A percentile compares a stretch with the other conserved stretches of the same genome.
phyloP scores from a whole-genome alignment of 306 rosid genomes.

The Citrullus amarus region DNA sequence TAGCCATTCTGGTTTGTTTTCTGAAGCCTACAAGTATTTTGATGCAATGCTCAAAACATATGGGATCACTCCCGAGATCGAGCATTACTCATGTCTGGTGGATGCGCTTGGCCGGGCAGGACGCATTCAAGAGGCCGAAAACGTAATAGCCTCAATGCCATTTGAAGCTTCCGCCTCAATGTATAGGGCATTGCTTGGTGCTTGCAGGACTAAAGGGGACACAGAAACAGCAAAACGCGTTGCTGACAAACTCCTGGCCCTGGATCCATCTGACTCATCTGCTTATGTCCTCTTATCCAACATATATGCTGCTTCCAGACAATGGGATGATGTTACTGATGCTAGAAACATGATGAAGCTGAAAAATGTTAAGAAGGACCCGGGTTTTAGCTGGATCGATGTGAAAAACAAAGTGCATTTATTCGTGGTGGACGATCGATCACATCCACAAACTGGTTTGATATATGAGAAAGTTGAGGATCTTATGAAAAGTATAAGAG shows the following conservation, averaged over 20 bases:
- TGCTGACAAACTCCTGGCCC: conserved; percentile 40
- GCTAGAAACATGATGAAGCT: conserved; percentile 59
- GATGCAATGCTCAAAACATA: conserved; percentile 43
- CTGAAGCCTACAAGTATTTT: conserved; percentile 47
- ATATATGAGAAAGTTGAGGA: conserved; percentile 44
- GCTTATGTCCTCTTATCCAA: conserved; percentile 70
- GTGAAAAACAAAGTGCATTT: conserved; percentile 64
- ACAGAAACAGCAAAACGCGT: conserved; percentile 39
- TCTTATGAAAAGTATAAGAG: conserved; percentile 40
- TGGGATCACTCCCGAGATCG: conserved; percentile 49
- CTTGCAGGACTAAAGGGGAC: conserved; percentile 60
- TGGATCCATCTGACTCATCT: conserved; percentile 68
- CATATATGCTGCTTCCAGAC: conserved; percentile 57
- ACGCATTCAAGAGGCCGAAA: conserved; percentile 53
- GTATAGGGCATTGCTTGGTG: conserved; percentile 63
- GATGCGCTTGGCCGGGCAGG: conserved; percentile 80
- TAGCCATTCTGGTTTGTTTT: conserved; percentile 61
- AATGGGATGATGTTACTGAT: conserved; percentile 49
- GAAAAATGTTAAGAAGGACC: conserved; percentile 65
- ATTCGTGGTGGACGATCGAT: conserved; percentile 64
- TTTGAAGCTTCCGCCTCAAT: conserved; percentile 72
- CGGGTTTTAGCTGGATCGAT: conserved; percentile 77
- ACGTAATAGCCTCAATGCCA: conserved; percentile 58
- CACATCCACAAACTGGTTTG: conserved; percentile 45
- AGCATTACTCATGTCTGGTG: conserved; percentile 70